A percentile compares a stretch with the other conserved stretches of the same genome.
phyloP scores from a whole-genome alignment of 1,284 basidiomycete species.

The Gymnopus androsaceus region DNA sequence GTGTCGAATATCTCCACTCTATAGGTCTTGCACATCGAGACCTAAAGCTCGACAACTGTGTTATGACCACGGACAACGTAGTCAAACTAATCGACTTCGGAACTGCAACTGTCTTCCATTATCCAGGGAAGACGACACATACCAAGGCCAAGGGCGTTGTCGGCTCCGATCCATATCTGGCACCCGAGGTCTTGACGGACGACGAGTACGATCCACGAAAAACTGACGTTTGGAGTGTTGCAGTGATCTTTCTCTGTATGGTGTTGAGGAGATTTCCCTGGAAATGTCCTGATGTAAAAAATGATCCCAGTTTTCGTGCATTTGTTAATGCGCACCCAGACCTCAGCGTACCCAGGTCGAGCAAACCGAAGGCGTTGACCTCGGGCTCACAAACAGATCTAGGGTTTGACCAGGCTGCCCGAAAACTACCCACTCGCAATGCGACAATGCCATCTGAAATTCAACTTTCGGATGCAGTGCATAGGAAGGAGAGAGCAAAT shows the following conservation, averaged over 20 bases:
- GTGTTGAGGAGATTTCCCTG: conserved; percentile 96
- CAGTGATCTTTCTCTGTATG: conserved; percentile 99
- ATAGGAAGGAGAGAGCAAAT: not conserved
- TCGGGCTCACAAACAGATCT: conserved; percentile 12
- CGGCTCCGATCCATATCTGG: conserved; percentile 97
- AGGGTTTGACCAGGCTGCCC: not conserved
- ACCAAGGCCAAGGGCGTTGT: conserved; percentile 88
- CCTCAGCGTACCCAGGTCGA: conserved; percentile 47
- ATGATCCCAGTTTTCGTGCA: conserved; percentile 87
- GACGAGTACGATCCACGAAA: conserved; percentile 90
- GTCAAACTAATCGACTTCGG: conserved; percentile 99
- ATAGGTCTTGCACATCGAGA: conserved; percentile 94
- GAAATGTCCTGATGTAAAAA: conserved; percentile 96
- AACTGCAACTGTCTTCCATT: conserved; percentile 98
- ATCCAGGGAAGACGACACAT: conserved; percentile 80
- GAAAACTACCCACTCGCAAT: conserved; percentile 8
- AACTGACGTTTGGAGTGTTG: conserved; percentile 98
- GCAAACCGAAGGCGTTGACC: conserved; percentile 11
- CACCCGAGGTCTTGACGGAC: conserved; percentile 89
- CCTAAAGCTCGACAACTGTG: conserved; percentile 99
- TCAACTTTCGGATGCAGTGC: not conserved
- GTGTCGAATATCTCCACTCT: conserved; percentile 93
- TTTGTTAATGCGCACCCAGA: conserved; percentile 94
- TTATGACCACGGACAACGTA: conserved; percentile 92
- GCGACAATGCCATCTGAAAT: conserved; percentile 8